A percentile compares a stretch with the other conserved stretches of the same genome.
phyloP scores from a whole-genome alignment of 148 eudicot genomes.

The Chenopodium album region DNA sequence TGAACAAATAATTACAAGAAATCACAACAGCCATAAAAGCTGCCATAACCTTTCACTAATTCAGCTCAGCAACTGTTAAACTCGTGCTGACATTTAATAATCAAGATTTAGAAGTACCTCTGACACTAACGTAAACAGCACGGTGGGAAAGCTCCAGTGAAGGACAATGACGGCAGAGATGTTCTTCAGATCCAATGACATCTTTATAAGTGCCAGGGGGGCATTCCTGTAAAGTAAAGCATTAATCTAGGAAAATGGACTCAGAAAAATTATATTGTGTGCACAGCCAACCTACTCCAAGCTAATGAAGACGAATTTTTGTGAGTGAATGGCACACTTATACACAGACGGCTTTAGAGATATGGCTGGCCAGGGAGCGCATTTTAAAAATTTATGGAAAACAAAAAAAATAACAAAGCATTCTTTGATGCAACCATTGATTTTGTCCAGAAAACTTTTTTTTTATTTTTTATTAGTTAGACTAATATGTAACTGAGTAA shows the following conservation, averaged over 20 bases:
- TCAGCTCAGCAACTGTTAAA: neutral
- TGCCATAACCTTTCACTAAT: neutral
- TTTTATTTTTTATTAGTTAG: neutral
- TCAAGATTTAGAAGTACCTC: conserved; percentile 50
- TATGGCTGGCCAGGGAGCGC: neutral
- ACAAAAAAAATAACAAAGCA: neutral
- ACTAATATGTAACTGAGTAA: neutral
- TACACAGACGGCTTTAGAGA: neutral
- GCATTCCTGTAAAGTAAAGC: conserved; percentile 62
- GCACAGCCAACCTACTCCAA: neutral
- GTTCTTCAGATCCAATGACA: conserved; percentile 71
- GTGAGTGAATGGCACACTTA: neutral
- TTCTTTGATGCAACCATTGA: neutral
- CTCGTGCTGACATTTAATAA: neutral
- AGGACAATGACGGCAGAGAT: conserved; percentile 74
- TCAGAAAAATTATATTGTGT: neutral
- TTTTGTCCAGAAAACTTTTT: neutral
- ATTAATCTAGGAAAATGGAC: conserved; percentile 8
- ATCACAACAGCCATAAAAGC: neutral
- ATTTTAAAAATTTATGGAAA: neutral
- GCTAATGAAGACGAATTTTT: neutral
- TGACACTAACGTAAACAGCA: conserved; percentile 54
- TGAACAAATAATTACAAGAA: conserved; percentile 5
- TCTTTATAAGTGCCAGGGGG: conserved; percentile 88
- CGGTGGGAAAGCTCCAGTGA: conserved; percentile 74